A percentile compares a stretch with the other conserved stretches of the same genome.
Conservation (phyloP, 805 yeast species). For the Candida fluviatilis region DNA sequence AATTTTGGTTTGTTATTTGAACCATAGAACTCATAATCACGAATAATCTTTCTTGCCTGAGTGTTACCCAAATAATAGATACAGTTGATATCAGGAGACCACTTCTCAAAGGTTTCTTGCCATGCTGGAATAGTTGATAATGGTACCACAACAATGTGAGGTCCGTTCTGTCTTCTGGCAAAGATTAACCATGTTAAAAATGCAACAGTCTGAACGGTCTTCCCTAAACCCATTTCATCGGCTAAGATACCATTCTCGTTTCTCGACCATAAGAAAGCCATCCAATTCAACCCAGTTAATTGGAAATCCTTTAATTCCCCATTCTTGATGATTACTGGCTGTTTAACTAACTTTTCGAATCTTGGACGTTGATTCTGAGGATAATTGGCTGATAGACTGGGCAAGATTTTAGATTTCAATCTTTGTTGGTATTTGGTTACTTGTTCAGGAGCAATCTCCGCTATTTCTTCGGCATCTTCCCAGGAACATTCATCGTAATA, state of each 20-base stretch:
- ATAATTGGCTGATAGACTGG: conserved; percentile 74
- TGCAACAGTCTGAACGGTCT: conserved; percentile 94
- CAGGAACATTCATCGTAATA: conserved; percentile 95
- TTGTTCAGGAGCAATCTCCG: conserved; percentile 74
- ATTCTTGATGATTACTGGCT: conserved; percentile 84
- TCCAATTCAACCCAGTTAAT: conserved; percentile 97
- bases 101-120: conserved; percentile 97
- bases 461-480: conserved; percentile 90
- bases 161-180: conserved; percentile 96
- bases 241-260: conserved; percentile 97
- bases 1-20: conserved; percentile 74
- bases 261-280: conserved; percentile 98
- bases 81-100: conserved; percentile 96
- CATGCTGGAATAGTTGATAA: conserved; percentile 95
- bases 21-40: conserved; percentile 79
- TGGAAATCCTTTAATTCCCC: conserved; percentile 96
- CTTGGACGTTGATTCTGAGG: conserved; percentile 69
- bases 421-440: conserved; percentile 82
- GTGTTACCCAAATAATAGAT: conserved; percentile 92
- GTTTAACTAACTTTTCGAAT: conserved; percentile 80
- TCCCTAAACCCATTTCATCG: conserved; percentile 98
- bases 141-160: conserved; percentile 95
- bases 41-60: conserved; percentile 72
- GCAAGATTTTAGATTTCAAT: conserved; percentile 77
- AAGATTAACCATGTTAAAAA: conserved; percentile 92